These are phyloP conservation scores for Suillus americanus DNA, from an alignment of 768 basidiomycete genomes.

Conservation along the genomic window DNA sequence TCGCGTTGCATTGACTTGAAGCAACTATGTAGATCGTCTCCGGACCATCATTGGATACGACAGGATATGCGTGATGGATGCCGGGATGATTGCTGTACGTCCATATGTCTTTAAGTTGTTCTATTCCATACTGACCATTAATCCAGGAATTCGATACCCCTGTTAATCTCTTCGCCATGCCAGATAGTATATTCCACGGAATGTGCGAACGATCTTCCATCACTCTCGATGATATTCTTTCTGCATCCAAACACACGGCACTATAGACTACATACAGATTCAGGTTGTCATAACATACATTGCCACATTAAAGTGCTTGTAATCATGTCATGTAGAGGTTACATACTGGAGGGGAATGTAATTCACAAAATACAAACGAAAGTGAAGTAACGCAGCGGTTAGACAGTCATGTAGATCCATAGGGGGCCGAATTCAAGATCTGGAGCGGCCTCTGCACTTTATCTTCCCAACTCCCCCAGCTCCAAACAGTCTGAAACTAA, in stretches of 20 bases:
- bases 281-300: not conserved
- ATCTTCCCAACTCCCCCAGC: not conserved
- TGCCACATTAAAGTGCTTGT: not conserved
- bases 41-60: slow-evolving; percentile 89
- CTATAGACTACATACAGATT: not conserved
- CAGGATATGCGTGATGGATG: slow-evolving; percentile 84
- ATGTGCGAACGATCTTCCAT: slow-evolving; percentile 89
- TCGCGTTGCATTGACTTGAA: slow-evolving; percentile 3
- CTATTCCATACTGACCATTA: not conserved
- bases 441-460: not conserved
- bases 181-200: slow-evolving; percentile 71
- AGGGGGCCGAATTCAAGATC: not conserved
- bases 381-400: not conserved
- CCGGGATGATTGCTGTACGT: slow-evolving; percentile 70
- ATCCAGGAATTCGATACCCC: slow-evolving; percentile 81
- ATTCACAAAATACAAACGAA: not conserved
- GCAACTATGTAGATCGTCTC: slow-evolving; percentile 59
- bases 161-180: slow-evolving; percentile 52
- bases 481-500: not conserved
- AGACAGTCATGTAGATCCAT: not conserved
- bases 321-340: not conserved
- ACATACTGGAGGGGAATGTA: not conserved
- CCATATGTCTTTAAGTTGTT: not conserved
- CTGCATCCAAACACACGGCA: slow-evolving; percentile 25
- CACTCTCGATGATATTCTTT: slow-evolving; percentile 63